Evolutionary conservation across 192 early-diverging fungal species (phyloP).

Genomic region (Mortierella hygrophila): DNA sequence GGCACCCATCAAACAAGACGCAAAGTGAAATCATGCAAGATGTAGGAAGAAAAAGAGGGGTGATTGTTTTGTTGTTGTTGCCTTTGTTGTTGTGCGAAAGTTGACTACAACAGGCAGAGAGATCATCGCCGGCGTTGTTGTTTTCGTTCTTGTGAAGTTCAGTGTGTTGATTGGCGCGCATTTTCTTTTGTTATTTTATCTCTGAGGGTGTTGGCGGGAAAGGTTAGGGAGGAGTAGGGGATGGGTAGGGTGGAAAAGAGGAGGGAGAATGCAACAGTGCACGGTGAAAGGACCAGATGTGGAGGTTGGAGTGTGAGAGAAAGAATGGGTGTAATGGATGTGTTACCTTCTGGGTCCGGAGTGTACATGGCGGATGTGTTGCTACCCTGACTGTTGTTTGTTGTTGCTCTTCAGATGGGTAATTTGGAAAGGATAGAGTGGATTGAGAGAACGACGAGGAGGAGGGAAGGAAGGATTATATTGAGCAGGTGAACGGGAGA

Average conservation of each 20-base stretch:
- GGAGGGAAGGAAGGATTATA: not conserved
- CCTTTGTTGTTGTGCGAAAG: not conserved
- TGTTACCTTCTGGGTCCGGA: constrained; percentile 45
- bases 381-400: not conserved
- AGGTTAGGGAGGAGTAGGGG: not conserved
- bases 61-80: not conserved
- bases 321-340: not conserved
- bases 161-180: not conserved
- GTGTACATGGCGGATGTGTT: constrained; percentile 21
- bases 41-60: not conserved
- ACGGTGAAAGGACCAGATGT: not conserved
- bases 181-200: not conserved
- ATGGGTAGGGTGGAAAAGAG: not conserved
- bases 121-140: not conserved
- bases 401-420: not conserved
- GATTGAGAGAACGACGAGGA: not conserved
- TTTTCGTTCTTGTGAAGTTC: not conserved
- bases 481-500: not conserved
- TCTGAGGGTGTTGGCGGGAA: not conserved
- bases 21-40: not conserved
- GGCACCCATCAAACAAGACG: not conserved
- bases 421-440: not conserved
- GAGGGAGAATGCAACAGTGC: not conserved
- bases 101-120: too few relatives aligned
- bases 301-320: not conserved